Percentiles rank a stretch among this genome's conserved stretches.
Conservation (phyloP, 441 rosid species). For the Theobroma grandiflorum region DNA sequence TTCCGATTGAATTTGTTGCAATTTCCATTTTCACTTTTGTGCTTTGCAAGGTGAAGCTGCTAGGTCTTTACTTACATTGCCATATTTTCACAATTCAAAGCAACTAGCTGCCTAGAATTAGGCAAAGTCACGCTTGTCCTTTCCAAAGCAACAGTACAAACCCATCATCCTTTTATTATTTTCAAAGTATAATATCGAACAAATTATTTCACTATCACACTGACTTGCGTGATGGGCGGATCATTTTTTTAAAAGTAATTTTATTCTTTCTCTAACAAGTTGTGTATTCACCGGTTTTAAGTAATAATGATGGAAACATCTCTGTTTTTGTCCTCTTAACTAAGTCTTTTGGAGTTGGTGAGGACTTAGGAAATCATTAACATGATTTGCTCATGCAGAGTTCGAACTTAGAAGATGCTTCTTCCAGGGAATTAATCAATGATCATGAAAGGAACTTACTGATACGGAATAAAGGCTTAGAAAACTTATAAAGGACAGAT, state of each 20-base stretch:
- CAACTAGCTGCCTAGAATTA: slow-evolving; percentile 8
- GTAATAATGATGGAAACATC: slow-evolving; percentile 4
- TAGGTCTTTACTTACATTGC: slow-evolving; percentile 1
- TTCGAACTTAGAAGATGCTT: not conserved
- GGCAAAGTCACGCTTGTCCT: slow-evolving; percentile 21
- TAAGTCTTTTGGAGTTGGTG: not conserved
- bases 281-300: not conserved
- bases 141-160: not conserved
- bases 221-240: not conserved
- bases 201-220: not conserved
- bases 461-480: not conserved
- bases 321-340: not conserved
- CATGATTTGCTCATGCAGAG: slow-evolving; percentile 8
- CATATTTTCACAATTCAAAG: slow-evolving; percentile 5
- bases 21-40: not conserved
- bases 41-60: not conserved
- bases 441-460: not conserved
- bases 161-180: not conserved
- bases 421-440: not conserved
- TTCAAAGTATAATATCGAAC: not conserved
- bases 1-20: not conserved
- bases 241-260: not conserved
- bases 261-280: not conserved
- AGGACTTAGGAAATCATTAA: not conserved
- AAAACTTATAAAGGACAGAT: slow-evolving; percentile 5